A percentile compares a stretch with the other conserved stretches of the same genome.
phyloP scores from a whole-genome alignment of 495 filamentous ascomycete species.

The Rhypophila decipiens region DNA sequence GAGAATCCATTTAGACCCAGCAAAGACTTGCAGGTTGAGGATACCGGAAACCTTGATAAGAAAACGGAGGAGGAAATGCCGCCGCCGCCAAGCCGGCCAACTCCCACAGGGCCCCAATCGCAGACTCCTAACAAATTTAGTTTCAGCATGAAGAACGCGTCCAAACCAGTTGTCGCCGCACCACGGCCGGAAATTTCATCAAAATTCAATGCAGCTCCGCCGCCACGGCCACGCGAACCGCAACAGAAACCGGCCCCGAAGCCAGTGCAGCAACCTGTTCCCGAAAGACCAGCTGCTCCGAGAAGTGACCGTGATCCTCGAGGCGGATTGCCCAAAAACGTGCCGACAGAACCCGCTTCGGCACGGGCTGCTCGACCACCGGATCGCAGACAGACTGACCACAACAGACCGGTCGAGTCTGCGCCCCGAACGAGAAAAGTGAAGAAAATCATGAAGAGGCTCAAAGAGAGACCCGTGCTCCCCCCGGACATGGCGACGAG shows the following conservation, averaged over 20 bases:
- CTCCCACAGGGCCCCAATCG: constrained; percentile 41
- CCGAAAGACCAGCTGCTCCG: constrained; percentile 30
- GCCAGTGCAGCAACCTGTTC: no score
- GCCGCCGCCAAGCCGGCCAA: constrained; percentile 2
- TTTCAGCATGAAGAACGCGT: constrained; percentile 72
- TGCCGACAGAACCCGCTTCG: constrained; percentile 45
- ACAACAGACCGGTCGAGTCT: constrained; percentile 24
- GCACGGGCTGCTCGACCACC: constrained; percentile 42
- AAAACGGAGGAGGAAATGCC: constrained; percentile 31
- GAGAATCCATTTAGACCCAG: constrained; percentile 57
- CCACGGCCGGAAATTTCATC: constrained; percentile 68
- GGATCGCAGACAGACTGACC: constrained; percentile 40
- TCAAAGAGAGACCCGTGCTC: constrained; percentile 66
- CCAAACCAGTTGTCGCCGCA: constrained; percentile 52
- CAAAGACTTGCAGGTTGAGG: constrained; percentile 59
- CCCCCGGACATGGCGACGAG: constrained; percentile 63
- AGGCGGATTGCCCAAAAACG: constrained; percentile 41
- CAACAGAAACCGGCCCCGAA: constrained; percentile 19
- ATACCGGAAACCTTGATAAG: constrained; percentile 43
- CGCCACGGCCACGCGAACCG: constrained; percentile 34
- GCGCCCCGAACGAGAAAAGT: constrained; percentile 47
- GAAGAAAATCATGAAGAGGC: constrained; percentile 61
- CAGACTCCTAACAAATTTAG: constrained; percentile 62
- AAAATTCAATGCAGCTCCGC: constrained; percentile 55
- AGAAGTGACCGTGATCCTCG: constrained; percentile 41